These are phyloP conservation scores for Pneumocystis oryctolagi DNA, from an alignment of 1,139 yeast species.

Conservation along the genomic window DNA sequence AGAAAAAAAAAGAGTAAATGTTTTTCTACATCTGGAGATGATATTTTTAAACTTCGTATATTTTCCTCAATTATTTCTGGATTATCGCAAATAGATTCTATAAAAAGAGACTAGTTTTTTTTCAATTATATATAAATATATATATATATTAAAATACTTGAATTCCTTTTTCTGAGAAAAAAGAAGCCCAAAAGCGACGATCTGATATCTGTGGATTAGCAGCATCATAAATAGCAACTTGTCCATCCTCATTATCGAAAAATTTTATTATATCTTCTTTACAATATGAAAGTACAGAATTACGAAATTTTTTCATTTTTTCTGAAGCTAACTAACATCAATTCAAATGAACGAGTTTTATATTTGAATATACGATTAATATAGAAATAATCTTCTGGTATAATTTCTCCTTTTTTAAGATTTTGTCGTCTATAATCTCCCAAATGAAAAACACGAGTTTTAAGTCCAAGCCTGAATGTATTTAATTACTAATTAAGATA, in stretches of 20 bases:
- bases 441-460: constrained; percentile 79
- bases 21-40: constrained; percentile 51
- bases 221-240: constrained; percentile 92
- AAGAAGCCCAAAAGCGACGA: background rate
- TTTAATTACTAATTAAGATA: background rate
- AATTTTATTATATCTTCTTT: constrained; percentile 54
- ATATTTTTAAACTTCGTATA: constrained; percentile 62
- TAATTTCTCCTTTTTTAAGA: constrained; percentile 29
- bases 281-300: constrained; percentile 48
- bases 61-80: constrained; percentile 53
- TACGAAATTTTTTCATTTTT: constrained; percentile 43
- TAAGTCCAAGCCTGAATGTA: constrained; percentile 58
- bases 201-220: constrained; percentile 57
- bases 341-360: background rate
- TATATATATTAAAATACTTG: background rate
- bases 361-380: constrained; percentile 28
- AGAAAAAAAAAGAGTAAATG: background rate
- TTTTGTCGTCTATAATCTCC: constrained; percentile 74
- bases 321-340: constrained; percentile 27
- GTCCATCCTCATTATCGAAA: constrained; percentile 52
- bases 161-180: background rate
- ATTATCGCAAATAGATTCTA: constrained; percentile 76
- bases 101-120: constrained; percentile 50
- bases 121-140: background rate
- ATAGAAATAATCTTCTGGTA: constrained; percentile 59